phyloP scores from a whole-genome alignment of 176 grass and related monocot genomes.

The Rhipidocladum racemiflorum region DNA sequence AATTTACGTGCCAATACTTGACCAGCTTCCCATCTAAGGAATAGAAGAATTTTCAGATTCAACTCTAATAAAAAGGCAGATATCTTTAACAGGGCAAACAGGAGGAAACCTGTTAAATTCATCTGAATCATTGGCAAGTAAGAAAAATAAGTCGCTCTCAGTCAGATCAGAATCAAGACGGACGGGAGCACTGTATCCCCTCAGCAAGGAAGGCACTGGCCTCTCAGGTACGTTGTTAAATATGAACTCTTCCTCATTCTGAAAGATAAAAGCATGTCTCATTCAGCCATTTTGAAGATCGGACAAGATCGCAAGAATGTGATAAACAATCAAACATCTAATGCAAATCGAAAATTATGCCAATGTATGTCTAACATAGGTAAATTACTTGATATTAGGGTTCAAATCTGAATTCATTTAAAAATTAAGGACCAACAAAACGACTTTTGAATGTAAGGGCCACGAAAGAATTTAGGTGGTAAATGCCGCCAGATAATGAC shows the following conservation, averaged over 20 bases:
- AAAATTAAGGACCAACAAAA: neutral
- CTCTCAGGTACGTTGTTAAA: conserved; percentile 73
- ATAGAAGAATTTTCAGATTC: conserved; percentile 19
- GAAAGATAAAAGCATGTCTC: conserved; percentile 43
- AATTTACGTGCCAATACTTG: conserved; percentile 87
- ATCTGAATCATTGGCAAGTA: conserved; percentile 95
- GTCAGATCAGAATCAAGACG: conserved; percentile 93
- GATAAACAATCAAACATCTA: neutral
- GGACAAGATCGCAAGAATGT: neutral
- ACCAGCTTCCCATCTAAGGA: conserved; percentile 93
- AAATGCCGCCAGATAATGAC: neutral
- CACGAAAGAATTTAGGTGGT: neutral
- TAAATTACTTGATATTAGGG: neutral
- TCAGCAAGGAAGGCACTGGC: conserved; percentile 89
- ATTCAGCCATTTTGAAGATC: neutral
- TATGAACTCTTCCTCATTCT: conserved; percentile 88
- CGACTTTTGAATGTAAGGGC: neutral
- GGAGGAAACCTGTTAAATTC: conserved; percentile 85
- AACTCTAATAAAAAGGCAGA: conserved; percentile 7
- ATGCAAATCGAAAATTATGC: conserved; percentile 1
- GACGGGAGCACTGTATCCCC: conserved; percentile 88
- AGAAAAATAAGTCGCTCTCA: conserved; percentile 84
- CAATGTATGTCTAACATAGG: neutral
- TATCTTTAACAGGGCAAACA: neutral
- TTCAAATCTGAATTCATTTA: neutral